phyloP scores from a whole-genome alignment of 306 rosid species.

The Cicer chorassanicum region DNA sequence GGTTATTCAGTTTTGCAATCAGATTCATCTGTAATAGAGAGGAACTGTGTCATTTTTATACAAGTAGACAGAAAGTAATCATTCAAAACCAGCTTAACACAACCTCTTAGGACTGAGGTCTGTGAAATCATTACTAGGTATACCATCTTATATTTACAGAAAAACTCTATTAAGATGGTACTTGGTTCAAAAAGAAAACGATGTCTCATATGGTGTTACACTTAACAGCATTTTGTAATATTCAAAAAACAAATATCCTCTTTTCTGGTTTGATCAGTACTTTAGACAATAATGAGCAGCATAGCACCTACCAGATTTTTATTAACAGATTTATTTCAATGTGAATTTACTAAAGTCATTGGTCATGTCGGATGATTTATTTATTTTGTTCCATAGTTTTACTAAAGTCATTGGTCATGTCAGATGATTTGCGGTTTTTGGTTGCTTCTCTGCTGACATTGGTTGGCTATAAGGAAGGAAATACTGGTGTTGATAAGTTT shows the following conservation, averaged over 20 bases:
- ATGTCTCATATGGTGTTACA: background rate
- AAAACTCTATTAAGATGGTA: slow-evolving; percentile 2
- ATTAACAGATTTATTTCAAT: background rate
- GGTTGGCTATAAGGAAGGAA: no score
- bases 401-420: background rate
- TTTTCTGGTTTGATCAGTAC: slow-evolving; percentile 33
- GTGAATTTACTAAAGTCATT: background rate
- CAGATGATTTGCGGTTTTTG: no score
- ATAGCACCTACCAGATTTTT: slow-evolving; percentile 26
- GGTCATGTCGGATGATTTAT: background rate
- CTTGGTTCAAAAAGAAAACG: background rate
- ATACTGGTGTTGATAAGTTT: no score
- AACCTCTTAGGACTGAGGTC: background rate
- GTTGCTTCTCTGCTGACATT: no score
- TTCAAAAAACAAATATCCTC: slow-evolving; percentile 5
- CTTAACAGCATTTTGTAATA: slow-evolving; percentile 19
- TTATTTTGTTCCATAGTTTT: no score
- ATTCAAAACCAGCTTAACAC: slow-evolving; percentile 28
- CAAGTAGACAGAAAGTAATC: slow-evolving; percentile 16
- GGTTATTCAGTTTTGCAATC: slow-evolving; percentile 82
- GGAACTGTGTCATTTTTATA: slow-evolving; percentile 26
- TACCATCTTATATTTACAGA: background rate
- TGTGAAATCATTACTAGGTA: background rate
- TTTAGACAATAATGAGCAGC: slow-evolving; percentile 11
- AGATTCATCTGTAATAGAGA: slow-evolving; percentile 76